Conservation (phyloP, 2,329 filamentous ascomycete genomes). For the Aureobasidium sp. region DNA sequence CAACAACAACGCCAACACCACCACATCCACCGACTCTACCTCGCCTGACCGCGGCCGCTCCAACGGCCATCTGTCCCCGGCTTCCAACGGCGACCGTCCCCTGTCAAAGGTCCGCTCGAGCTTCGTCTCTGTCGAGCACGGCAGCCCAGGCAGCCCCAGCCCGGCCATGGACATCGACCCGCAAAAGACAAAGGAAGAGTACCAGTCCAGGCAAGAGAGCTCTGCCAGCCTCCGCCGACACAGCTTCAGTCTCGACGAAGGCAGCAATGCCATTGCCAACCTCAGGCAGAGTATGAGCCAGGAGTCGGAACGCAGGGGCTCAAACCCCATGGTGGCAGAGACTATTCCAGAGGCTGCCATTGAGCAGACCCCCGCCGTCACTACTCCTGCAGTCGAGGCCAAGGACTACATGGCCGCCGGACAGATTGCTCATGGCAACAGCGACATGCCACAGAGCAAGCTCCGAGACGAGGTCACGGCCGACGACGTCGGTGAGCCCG, state of each 20-base stretch:
- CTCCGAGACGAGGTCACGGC: background rate
- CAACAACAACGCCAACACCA: background rate
- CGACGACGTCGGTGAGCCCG: background rate
- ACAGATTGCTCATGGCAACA: conserved; percentile 16
- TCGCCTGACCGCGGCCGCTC: conserved; percentile 38
- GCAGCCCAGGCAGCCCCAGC: conserved; percentile 4
- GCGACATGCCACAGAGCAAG: conserved; percentile 9
- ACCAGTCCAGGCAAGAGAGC: conserved; percentile 9
- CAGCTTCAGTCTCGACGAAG: conserved; percentile 36
- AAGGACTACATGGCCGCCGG: conserved; percentile 20
- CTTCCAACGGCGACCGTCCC: conserved; percentile 25
- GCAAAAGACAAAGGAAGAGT: conserved; percentile 1
- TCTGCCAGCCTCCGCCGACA: conserved; percentile 28
- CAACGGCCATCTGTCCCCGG: conserved; percentile 25
- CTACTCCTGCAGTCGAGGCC: conserved; percentile 26
- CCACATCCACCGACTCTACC: conserved; percentile 21
- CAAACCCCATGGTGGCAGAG: conserved; percentile 30
- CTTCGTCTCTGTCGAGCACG: conserved; percentile 39
- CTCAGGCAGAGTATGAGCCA: conserved; percentile 33
- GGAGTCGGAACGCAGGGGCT: conserved; percentile 32
- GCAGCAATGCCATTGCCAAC: conserved; percentile 27
- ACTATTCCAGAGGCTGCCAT: conserved; percentile 36
- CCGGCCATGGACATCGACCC: conserved; percentile 15
- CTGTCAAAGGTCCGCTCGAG: conserved; percentile 40
- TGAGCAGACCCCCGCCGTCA: conserved; percentile 26